Evolutionary conservation across 805 yeast genomes (phyloP).

Genomic region (Ogataea chonburiensis): DNA sequence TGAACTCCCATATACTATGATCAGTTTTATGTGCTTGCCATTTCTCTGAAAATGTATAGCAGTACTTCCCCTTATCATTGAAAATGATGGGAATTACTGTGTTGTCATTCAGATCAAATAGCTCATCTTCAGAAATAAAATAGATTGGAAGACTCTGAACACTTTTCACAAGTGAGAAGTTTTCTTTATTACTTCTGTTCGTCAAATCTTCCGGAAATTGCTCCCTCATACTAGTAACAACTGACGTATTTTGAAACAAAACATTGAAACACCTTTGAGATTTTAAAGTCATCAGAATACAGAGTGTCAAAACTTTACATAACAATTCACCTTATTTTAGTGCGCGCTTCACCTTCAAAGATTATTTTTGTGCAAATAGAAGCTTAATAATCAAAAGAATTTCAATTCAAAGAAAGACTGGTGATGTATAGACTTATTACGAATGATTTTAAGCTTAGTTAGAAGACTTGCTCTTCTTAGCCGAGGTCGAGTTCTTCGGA

Average conservation of each 20-base stretch:
- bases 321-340: no score
- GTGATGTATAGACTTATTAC: no score
- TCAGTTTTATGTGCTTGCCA: slow-evolving; percentile 17
- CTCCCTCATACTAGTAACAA: no score
- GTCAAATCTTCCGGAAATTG: neutral
- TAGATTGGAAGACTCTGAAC: neutral
- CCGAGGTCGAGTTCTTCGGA: slow-evolving; percentile 91
- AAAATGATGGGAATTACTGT: slow-evolving; percentile 2
- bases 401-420: no score
- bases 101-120: slow-evolving; percentile 13
- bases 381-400: no score
- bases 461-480: slow-evolving; percentile 44
- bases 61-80: slow-evolving; percentile 5
- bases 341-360: no score
- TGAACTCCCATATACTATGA: slow-evolving; percentile 18
- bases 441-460: slow-evolving; percentile 1
- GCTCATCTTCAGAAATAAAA: slow-evolving; percentile 1
- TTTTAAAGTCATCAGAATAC: no score
- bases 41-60: slow-evolving; percentile 13
- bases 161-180: neutral
- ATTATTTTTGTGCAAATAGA: neutral
- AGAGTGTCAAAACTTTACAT: no score
- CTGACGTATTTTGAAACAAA: no score
- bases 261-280: no score
- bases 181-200: no score